Evolutionary conservation across 1,284 basidiomycete genomes (phyloP), one percentile per base, ranked within the genome.

Genomic region (Melampsora larici-populina): DNA sequence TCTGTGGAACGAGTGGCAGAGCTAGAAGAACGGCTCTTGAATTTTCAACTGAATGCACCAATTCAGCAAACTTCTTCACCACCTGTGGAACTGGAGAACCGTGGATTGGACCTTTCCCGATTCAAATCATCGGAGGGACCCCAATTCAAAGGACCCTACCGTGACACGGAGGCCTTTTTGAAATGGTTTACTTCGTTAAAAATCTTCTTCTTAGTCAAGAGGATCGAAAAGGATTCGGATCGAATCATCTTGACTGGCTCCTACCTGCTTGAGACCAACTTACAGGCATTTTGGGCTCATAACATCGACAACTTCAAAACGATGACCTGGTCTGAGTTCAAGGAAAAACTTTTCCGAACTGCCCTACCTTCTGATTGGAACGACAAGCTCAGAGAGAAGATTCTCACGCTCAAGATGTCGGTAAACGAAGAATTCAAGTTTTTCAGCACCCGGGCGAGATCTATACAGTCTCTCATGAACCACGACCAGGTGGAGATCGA

Each of bases 181-280:
- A 8, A 29, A n/a, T n/a, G n/a, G 48, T n/a, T n/a, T n/a, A n/a
- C n/a, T n/a, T n/a, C n/a, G n/a, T n/a, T n/a, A n/a, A n/a, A n/a
- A n/a, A n/a, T n/a, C n/a, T n/a, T n/a, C n/a, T n/a, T n/a, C n/a
- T n/a, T n/a, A n/a, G n/a, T n/a, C n/a, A n/a, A n/a, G n/a, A n/a
- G n/a, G n/a, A n/a, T n/a, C n/a, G n/a, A n/a, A n/a, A n/a, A n/a
- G n/a, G n/a, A n/a, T n/a, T n/a, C n/a, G n/a, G n/a, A n/a, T n/a
- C n/a, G n/a, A n/a, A n/a, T n/a, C n/a, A n/a, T n/a, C n/a, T n/a
- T n/a, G n/a, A n/a, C n/a, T n/a, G n/a, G n/a, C n/a, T n/a, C n/a
- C n/a, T n/a, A n/a, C n/a, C n/a, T n/a, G n/a, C n/a, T n/a, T n/a
- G 70, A 73, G 24, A 73, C 58, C 5, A 73, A 73, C 62, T 43